These are phyloP conservation scores for Symbiodinium natans DNA, from an alignment of 73 alveolate species.

Conservation along the genomic window DNA sequence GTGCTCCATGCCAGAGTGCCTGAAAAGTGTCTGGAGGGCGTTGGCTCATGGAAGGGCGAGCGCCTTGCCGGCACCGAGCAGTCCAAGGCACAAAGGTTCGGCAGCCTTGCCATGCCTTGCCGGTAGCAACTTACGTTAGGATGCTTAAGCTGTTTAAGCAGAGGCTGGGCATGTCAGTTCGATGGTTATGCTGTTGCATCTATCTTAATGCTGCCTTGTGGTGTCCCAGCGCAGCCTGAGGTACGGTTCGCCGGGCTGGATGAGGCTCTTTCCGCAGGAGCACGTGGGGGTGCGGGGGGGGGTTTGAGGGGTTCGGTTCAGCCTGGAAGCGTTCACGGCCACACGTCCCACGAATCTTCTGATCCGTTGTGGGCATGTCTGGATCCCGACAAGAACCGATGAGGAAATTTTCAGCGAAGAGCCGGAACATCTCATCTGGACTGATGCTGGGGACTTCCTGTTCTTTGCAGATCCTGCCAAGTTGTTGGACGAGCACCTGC, in stretches of 20 bases:
- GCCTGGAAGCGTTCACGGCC: too few relatives aligned
- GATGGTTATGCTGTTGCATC: too few relatives aligned
- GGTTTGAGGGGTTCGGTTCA: too few relatives aligned
- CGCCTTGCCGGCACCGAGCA: neutral
- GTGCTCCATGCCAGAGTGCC: neutral
- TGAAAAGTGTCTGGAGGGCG: neutral
- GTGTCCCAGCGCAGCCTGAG: too few relatives aligned
- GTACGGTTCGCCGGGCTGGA: conserved; percentile 19
- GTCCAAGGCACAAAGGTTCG: neutral
- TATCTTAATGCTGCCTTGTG: too few relatives aligned
- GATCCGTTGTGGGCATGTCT: too few relatives aligned
- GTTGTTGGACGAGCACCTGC: neutral
- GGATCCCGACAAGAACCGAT: neutral
- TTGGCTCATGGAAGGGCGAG: neutral
- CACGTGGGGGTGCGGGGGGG: too few relatives aligned
- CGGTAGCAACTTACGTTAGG: neutral
- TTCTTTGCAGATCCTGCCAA: conserved; percentile 19
- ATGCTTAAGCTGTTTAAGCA: neutral
- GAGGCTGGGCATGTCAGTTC: neutral
- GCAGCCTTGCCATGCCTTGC: neutral
- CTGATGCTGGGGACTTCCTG: conserved; percentile 4
- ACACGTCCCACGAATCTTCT: too few relatives aligned
- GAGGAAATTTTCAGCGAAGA: neutral
- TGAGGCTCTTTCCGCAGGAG: conserved; percentile 4
- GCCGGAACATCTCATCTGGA: conserved; percentile 1